Base-by-base conservation (phyloP, 192 early-diverging fungal genomes). In the Mycoemilia scoparia region DNA sequence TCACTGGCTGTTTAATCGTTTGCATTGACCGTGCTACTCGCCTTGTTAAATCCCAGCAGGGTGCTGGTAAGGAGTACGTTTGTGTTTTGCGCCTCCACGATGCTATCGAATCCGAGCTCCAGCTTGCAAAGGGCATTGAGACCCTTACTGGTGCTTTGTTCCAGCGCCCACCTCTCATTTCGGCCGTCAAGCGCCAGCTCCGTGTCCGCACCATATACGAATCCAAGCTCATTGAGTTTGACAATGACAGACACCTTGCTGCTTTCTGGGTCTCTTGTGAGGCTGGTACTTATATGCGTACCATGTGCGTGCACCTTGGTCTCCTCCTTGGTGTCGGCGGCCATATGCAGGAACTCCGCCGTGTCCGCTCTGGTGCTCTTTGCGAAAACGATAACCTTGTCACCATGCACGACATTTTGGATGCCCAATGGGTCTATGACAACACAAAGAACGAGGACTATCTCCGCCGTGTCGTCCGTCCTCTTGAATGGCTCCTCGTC, bases 31-130 rank as follows among this genome's bases (percentile, higher is more conserved):
- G 93, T 38, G 93, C 93, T 5, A 98, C 93, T 19, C 83, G 93
- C 26, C 65, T 98, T 38, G 93, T 98, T 51, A 98, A 98, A 70
- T 92, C 89, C 26, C 93, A 98, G 64, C 93, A 98, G 57, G 81
- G 88, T 52, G 93, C 93, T 27, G 93, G 92, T 60, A 96, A 98
- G 60, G 93, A 98, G 64, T 98, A 98, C 55, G 93, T 98, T 21
- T 76, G 75, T 41, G 76, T 98, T 8, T 63, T 98, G 27, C 79
- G 93, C 29, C 78, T 98, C 19, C 93, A 98, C 58, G 84, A 95
- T 34, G 79, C 83, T 23, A 57, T 98, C 38, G 88, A 87, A 29
- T 73, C 69, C 21, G 86, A 88, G 54, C 85, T 77, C 70, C 84
- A 88, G 39, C 54, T 96, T 32, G 57, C 71, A 24, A 49, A 74